Percentiles rank a stretch among this genome's conserved stretches.
Evolutionary conservation across 2,329 filamentous ascomycete species (phyloP).

Genomic region (Fusarium tricinctum): DNA sequence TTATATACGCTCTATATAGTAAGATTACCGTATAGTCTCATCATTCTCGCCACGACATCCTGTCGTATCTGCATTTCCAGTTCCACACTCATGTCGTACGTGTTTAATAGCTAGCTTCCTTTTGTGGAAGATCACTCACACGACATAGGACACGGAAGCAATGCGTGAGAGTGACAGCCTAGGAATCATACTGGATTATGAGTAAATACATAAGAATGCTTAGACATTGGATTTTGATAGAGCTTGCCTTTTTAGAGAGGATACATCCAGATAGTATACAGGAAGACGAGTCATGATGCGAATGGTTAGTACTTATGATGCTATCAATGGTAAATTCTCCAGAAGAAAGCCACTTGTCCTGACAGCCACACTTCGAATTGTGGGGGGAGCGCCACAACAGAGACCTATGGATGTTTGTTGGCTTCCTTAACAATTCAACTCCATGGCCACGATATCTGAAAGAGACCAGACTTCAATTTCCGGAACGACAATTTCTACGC

Average conservation of each 20-base stretch:
- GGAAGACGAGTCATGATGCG: conserved; percentile 4
- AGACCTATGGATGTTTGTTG: conserved; percentile 28
- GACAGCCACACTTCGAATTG: conserved; percentile 30
- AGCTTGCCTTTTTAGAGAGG: too few relatives aligned
- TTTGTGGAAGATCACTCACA: conserved; percentile 8
- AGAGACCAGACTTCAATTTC: not conserved
- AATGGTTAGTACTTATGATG: not conserved
- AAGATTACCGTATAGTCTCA: too few relatives aligned
- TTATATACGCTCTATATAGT: too few relatives aligned
- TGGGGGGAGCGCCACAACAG: conserved; percentile 38
- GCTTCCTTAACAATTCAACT: conserved; percentile 31
- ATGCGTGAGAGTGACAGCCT: not conserved
- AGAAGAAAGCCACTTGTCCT: conserved; percentile 27
- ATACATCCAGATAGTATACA: not conserved
- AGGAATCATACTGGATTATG: not conserved
- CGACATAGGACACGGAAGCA: not conserved
- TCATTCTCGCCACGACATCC: not conserved
- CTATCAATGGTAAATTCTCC: conserved; percentile 11
- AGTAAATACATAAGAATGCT: not conserved
- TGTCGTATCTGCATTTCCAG: not conserved
- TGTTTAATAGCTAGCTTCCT: not conserved
- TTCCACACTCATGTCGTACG: conserved; percentile 7
- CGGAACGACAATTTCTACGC: not conserved
- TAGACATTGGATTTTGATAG: too few relatives aligned
- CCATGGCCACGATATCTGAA: conserved; percentile 13